Evolutionary conservation across 2,329 filamentous ascomycete genomes (phyloP), one percentile per base, ranked within the genome.

Genomic region (Trichophyton simii): DNA sequence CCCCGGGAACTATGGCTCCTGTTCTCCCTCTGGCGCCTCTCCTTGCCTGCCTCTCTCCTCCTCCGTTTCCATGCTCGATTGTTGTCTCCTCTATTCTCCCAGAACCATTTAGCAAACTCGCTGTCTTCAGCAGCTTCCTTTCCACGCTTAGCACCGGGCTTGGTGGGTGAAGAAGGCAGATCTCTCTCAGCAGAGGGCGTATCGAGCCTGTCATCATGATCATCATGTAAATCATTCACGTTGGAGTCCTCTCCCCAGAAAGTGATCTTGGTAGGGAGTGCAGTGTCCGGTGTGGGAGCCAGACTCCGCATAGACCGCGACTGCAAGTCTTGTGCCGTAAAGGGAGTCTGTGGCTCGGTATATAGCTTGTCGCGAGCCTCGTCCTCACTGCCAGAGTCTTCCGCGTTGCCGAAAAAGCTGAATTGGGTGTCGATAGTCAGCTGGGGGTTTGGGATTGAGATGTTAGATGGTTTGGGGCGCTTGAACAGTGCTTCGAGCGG

Each of bases 401-500:
- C 78, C n/a, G 80, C 77, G 15, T 79, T 77, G 6, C 76, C 79
- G 71, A 96, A 96, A 76, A 96, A 96, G 71, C 81, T 90, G 73
- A 96, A 96, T 67, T 77, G 86, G 60, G 71, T 83, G 63, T 76
- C 82, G 67, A 77, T 78, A 62, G 68, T 77, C 63, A 63, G 68
- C 64, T 41, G 71, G 63, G 57, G 61, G 69, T 79, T 65, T 64
- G 71, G 67, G 50, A 28, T 44, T 3, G n/a, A 28, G 25, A 22
- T 66, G n/a, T 69, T 68, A 20, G 68, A 62, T 3, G 65, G 72
- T 36, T 77, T 72, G 0, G 83, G 75, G 3, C 84, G 84, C 76
- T 96, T 97, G 80, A 95, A 99, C 1, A 97, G 82, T 0, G 90
- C 90, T 77, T 97, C 91, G 1, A 97, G 81, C 0, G 94, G 92